Evolutionary conservation across 768 basidiomycete genomes (phyloP).

Genomic region (Russula foetens): DNA sequence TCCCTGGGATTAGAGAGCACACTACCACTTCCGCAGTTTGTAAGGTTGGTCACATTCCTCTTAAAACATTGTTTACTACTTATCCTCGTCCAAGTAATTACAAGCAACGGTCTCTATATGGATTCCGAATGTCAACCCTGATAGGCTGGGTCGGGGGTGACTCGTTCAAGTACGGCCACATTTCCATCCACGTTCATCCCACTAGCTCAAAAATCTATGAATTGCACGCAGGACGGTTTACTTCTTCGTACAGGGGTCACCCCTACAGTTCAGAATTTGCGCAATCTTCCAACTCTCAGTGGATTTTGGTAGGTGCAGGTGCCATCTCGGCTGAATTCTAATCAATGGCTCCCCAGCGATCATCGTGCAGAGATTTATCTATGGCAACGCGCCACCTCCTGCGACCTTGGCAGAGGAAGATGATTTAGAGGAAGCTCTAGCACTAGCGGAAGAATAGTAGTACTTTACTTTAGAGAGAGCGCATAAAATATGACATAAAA

Average conservation of each 20-base stretch:
- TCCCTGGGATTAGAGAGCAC: conserved; percentile 81
- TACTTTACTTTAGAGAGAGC: too few relatives aligned
- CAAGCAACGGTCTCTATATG: conserved; percentile 70
- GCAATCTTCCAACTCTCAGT: conserved; percentile 78
- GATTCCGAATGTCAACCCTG: conserved; percentile 76
- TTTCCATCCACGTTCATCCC: background rate
- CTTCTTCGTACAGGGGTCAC: conserved; percentile 66
- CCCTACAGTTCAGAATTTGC: conserved; percentile 76
- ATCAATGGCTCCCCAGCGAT: conserved; percentile 43
- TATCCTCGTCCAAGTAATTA: conserved; percentile 50
- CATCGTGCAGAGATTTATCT: conserved; percentile 61
- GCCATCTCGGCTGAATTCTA: background rate
- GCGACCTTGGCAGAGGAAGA: conserved; percentile 44
- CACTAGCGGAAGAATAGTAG: conserved; percentile 48
- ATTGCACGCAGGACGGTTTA: conserved; percentile 51
- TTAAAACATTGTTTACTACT: conserved; percentile 1
- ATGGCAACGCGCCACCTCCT: conserved; percentile 61
- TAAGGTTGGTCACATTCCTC: conserved; percentile 41
- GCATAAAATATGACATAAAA: background rate
- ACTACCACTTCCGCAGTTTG: conserved; percentile 76
- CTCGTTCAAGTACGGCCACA: conserved; percentile 59
- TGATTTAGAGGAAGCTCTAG: conserved; percentile 67
- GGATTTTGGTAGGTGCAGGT: conserved; percentile 51
- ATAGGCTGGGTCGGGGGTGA: conserved; percentile 83
- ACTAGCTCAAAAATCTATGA: background rate